Evolutionary conservation across 2,329 filamentous ascomycete species (phyloP), one percentile per base, ranked within the genome.

Genomic region (Ascochyta pisi): DNA sequence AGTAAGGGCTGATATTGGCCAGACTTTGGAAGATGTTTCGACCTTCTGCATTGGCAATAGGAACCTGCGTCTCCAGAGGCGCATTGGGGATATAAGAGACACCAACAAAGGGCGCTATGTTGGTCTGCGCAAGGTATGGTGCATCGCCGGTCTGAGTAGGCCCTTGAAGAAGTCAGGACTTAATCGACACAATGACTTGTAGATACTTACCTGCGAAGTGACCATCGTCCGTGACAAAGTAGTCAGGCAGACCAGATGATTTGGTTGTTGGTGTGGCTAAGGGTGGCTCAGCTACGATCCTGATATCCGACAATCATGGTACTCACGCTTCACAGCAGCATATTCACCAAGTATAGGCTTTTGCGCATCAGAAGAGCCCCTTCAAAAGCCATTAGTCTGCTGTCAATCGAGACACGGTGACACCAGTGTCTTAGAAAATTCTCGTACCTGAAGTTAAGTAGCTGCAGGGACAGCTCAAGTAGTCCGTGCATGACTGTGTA

Each of bases 71-170:
- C 77, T 91, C 88, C 53, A 92, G 78, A 44, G 89, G 89, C 44
- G 82, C 78, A 66, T 90, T 90, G 13, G 89, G 86, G 29, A 88
- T 84, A 68, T 86, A 91, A 5, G 86, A 83, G 8, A 85, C 81
- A 13, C 76, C 73, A 16, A 77, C 71, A 60, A 89, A 89, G 19
- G 87, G 82, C 35, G 89, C 86, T 1, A 84, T 83, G 61, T 89
- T 86, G 6, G 86, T 90, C 76, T 91, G 84, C 1, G 89, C 89
- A 54, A 92, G 77, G 70, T 91, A 91, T 1, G 89, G 85, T 24
- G 88, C 80, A 52, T 76, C 78, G 13, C 89, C 90, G 1, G 89
- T 92, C n/a, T 86, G 81, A 4, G 87, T 91, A 34, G 88, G 88
- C 1, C 88, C 88, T 73, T 57, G 41, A 24, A 24, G n/a, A 13